These are phyloP conservation scores for Russula abietina DNA, from an alignment of 768 basidiomycete species.

Conservation along the genomic window DNA sequence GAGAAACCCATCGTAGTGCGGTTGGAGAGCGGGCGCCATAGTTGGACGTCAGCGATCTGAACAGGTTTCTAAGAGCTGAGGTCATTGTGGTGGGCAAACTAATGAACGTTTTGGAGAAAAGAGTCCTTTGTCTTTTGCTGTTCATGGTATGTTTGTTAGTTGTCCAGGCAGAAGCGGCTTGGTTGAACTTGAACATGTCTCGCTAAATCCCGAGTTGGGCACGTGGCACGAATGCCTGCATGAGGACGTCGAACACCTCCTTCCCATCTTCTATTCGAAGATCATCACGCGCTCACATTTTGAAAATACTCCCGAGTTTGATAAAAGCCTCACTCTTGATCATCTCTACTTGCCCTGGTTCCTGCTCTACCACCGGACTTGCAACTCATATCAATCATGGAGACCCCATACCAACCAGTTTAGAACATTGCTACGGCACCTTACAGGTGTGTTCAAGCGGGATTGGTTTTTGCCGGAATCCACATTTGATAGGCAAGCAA, in stretches of 20 bases:
- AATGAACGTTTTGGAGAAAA: background rate
- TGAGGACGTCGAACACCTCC: too few relatives aligned
- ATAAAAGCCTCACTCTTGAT: background rate
- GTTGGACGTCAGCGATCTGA: background rate
- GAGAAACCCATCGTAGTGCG: constrained; percentile 15
- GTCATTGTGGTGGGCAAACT: background rate
- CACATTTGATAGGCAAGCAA: background rate
- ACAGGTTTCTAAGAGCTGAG: background rate
- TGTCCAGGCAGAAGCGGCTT: background rate
- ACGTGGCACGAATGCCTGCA: too few relatives aligned
- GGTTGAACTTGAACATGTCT: too few relatives aligned
- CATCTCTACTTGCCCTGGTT: constrained; percentile 4
- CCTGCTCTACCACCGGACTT: background rate
- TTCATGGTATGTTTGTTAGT: background rate
- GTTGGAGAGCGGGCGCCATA: constrained; percentile 14
- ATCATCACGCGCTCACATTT: constrained; percentile 2
- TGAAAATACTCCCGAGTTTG: background rate
- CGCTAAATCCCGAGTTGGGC: background rate
- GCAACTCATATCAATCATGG: background rate
- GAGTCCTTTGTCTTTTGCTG: background rate
- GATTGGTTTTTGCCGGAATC: background rate
- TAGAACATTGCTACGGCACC: background rate
- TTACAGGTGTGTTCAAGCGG: background rate
- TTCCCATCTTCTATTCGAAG: too few relatives aligned
- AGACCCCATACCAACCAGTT: background rate